These are phyloP conservation scores for Mortierella sp. DNA, from an alignment of 371 early-diverging fungal genomes.

Conservation along the genomic window DNA sequence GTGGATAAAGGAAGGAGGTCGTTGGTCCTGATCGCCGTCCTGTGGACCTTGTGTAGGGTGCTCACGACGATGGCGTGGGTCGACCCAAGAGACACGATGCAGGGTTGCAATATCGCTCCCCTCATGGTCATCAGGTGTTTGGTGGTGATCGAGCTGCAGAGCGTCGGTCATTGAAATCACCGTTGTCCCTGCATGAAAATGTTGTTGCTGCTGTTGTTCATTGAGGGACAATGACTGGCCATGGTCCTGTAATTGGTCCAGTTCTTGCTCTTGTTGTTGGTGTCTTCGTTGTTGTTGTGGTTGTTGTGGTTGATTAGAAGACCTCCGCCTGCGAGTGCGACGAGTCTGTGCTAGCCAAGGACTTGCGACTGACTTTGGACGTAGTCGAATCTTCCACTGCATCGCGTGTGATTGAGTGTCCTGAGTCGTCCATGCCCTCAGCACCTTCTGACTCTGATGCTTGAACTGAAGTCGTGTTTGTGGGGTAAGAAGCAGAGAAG, in stretches of 20 bases:
- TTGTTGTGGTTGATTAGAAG: neutral
- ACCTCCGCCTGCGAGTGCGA: conserved; percentile 4
- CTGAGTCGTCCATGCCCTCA: conserved; percentile 39
- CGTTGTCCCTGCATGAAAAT: neutral
- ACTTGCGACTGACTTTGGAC: conserved; percentile 18
- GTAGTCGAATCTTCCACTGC: conserved; percentile 46
- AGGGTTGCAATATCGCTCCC: conserved; percentile 5
- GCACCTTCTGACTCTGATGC: conserved; percentile 37
- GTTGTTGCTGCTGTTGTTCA: neutral
- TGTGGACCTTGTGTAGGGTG: neutral
- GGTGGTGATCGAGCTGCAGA: neutral
- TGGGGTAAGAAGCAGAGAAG: neutral
- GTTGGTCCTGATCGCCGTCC: neutral
- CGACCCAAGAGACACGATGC: neutral
- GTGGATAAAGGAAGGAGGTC: neutral
- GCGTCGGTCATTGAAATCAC: conserved; percentile 13
- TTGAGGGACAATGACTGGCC: neutral
- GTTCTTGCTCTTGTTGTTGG: conserved; percentile 2
- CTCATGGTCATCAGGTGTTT: neutral
- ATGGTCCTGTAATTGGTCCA: conserved; percentile 9
- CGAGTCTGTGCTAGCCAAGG: conserved; percentile 19
- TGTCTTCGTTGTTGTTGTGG: neutral
- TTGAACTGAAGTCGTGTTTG: conserved; percentile 26
- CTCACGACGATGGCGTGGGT: neutral
- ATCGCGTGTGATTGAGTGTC: conserved; percentile 39